Evolutionary conservation across 1,284 basidiomycete species (phyloP), one percentile per base, ranked within the genome.

Genomic region (Xerocomus cyaneibrunnescens): DNA sequence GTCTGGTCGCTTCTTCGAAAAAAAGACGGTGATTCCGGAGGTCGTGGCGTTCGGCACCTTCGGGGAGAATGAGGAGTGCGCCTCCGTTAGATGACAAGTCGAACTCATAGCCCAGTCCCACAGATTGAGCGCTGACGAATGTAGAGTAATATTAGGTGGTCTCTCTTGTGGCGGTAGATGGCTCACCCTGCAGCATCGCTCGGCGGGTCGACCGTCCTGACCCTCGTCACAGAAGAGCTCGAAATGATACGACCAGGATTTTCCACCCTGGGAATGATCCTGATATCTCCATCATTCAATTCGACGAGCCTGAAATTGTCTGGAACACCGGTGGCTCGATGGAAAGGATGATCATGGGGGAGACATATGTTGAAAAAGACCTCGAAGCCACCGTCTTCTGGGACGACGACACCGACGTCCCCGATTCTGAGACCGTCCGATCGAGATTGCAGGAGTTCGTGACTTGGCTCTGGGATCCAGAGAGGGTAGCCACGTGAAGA

Each of bases 81-180:
- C 59, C 59, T 37, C 63, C 61, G 7, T 14, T 39, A 3, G 58
- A 52, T 10, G 59, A 48, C 0, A 60, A 28, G 14, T 8, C 37
- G 16, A 60, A 60, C 0, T 46, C 42, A 27, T 48, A 44, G 10
- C 25, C 6, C n/a, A 40, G 36, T 19, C 16, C 12, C 16, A 25
- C n/a, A 12, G 39, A 13, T 39, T 9, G 12, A 12, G 14, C 37
- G 2, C 22, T 25, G n/a, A n/a, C n/a, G n/a, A n/a, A n/a, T n/a
- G n/a, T n/a, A n/a, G 23, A 23, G 2, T 13, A 37, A 14, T 37
- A 21, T 35, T 13, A 17, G 8, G 16, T 19, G 17, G 36, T 37
- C 21, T 22, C 16, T 39, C 16, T 9, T 5, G 3, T 10, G n/a
- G 22, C 7, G 22, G 7, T 7, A 16, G n/a, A 23, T 5, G 2